Evolutionary conservation across 139 green algal genomes (phyloP).

Genomic region (Micractinium sp.): DNA sequence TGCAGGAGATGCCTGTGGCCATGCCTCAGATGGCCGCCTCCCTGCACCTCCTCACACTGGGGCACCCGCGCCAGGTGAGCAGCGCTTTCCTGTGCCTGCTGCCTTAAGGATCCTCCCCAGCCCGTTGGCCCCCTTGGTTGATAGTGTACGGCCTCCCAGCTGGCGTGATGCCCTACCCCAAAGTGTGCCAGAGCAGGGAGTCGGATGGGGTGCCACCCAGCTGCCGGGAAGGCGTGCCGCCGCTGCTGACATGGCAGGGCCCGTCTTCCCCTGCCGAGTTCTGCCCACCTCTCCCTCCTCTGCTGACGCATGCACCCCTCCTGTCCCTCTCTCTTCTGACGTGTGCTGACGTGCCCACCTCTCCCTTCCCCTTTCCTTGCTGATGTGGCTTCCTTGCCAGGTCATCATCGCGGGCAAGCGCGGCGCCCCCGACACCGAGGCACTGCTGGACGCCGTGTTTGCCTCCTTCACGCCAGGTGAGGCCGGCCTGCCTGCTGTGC

Average conservation of each 20-base stretch:
- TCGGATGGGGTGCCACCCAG: neutral
- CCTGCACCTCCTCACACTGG: constrained; percentile 57
- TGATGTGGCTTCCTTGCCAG: constrained; percentile 35
- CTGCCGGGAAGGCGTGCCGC: too few species aligned
- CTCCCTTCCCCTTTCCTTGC: too few species aligned
- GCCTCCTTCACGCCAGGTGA: constrained; percentile 44
- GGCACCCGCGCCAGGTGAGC: constrained; percentile 67
- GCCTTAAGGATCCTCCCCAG: too few species aligned
- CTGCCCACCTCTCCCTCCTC: neutral
- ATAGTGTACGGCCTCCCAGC: too few species aligned
- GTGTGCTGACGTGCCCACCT: too few species aligned
- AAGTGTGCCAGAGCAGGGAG: too few species aligned
- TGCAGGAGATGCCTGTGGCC: constrained; percentile 67
- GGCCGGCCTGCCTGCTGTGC: neutral
- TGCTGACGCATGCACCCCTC: constrained; percentile 25
- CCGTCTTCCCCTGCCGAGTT: too few species aligned
- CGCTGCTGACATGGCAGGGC: too few species aligned
- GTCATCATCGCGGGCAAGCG: constrained; percentile 66
- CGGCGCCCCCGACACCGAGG: constrained; percentile 43
- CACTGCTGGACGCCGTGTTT: constrained; percentile 73
- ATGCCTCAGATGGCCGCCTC: constrained; percentile 81
- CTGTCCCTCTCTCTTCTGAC: too few species aligned
- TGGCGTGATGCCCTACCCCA: too few species aligned
- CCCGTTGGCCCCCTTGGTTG: too few species aligned
- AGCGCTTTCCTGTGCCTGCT: neutral